Base-by-base conservation (phyloP, 805 yeast species). In the Ogataea naganishii region DNA sequence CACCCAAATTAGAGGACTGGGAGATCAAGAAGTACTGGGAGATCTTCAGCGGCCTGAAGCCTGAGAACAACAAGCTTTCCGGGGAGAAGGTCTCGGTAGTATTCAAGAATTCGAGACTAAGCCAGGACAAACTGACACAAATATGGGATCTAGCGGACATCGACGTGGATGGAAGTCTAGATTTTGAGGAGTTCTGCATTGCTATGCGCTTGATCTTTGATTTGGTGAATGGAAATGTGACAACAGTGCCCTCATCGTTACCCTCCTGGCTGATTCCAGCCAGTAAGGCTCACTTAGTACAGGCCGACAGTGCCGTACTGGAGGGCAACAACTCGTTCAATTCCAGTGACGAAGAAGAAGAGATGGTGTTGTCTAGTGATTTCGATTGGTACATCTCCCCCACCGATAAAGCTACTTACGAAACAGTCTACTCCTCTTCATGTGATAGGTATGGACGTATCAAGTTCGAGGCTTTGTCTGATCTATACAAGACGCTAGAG, bases 11-110 rank as follows among this genome's bases (percentile, higher is more conserved):
- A 37, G 95, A 85, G 54, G 92, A 86, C 44, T 86, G 95, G 81
- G 98, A 92, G 58, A 86, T 88, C 46, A 81, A 86, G 49, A 89
- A 89, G 60, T 92, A 86, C 66, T 92, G 98, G 98, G 95, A 92
- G 57, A 88, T 92, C 27, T 92, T 92, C 64, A 75, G 80, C 40
- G 95, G 96, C 10, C 71, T 92, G 46, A 72, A 74, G 39, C 98
- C 99, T 1, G 74, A 60, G 20, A 71, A 75, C 32, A 86, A 84
- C 49, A 77, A 80, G 49, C 68, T 92, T 20, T 68, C 80, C 14
- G 96, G 95, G 28, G 92, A 81, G 34, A 78, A 80, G 51, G 94
- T 88, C 14, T 70, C 81, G 18, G 77, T 85, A 3, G 92, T 92
- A 29, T 71, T 92, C 46, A 85, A 83, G 56, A 92, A 92, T 58